Conservation (phyloP, 2,329 filamentous ascomycete species). For the Aspergillus sp. region DNA sequence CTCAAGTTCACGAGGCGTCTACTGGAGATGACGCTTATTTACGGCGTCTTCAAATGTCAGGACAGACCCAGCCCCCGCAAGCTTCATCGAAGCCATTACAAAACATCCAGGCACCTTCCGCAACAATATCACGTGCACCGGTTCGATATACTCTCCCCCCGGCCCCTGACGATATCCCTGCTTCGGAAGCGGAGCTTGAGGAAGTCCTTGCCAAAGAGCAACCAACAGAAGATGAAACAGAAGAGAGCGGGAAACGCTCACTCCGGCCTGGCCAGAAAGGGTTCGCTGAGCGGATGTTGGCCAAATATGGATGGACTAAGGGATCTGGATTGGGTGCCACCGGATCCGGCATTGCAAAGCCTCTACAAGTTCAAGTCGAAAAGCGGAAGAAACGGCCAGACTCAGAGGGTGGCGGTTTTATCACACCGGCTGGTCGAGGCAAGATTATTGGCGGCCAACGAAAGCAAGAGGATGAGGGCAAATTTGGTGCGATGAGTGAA, state of each 20-base stretch:
- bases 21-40: constrained; percentile 28
- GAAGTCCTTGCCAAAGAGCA: constrained; percentile 44
- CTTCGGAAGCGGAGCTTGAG: constrained; percentile 54
- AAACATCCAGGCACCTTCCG: constrained; percentile 41
- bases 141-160: constrained; percentile 67
- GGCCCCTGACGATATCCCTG: constrained; percentile 52
- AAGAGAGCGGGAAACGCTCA: constrained; percentile 51
- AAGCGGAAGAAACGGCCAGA: constrained; percentile 79
- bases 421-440: constrained; percentile 66
- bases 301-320: constrained; percentile 90
- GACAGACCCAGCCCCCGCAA: constrained; percentile 26
- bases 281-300: constrained; percentile 85
- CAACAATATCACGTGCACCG: constrained; percentile 73
- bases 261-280: constrained; percentile 75
- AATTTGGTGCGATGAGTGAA: constrained; percentile 72
- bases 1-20: constrained; percentile 30
- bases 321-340: constrained; percentile 83
- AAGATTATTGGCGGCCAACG: constrained; percentile 78
- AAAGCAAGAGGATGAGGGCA: constrained; percentile 52
- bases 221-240: constrained; percentile 36
- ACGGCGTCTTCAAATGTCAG: constrained; percentile 26
- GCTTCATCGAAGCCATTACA: constrained; percentile 40
- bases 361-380: constrained; percentile 79
- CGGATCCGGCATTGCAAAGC: constrained; percentile 78
- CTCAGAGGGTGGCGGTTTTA: constrained; percentile 75